These are phyloP conservation scores for Annulohypoxylon truncatum DNA, from an alignment of 2,329 filamentous ascomycete genomes.

Conservation along the genomic window DNA sequence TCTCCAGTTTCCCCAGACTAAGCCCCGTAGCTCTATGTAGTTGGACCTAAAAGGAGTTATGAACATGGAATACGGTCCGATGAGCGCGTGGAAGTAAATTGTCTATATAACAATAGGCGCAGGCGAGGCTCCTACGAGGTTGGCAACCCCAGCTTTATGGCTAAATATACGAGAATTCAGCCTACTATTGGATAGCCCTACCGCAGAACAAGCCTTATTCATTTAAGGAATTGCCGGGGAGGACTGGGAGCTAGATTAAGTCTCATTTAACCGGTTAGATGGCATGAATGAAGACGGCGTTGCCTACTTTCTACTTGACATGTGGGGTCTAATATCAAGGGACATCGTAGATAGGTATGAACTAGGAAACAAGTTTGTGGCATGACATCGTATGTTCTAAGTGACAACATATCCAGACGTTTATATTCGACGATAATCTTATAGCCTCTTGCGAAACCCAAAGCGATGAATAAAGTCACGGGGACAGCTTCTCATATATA, in stretches of 20 bases:
- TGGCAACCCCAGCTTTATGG: conserved; percentile 8
- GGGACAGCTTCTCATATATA: too few species aligned
- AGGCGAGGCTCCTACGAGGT: background rate
- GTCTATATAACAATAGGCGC: conserved; percentile 8
- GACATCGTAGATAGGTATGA: background rate
- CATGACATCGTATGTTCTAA: conserved; percentile 13
- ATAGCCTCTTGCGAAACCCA: background rate
- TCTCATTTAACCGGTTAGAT: conserved; percentile 31
- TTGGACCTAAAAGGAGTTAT: too few species aligned
- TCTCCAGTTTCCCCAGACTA: conserved; percentile 15
- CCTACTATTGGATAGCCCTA: conserved; percentile 24
- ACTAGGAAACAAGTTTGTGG: background rate
- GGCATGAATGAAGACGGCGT: background rate
- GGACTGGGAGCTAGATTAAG: background rate
- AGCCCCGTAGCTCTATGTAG: too few species aligned
- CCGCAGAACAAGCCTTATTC: background rate
- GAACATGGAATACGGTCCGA: conserved; percentile 25
- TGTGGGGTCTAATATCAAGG: conserved; percentile 1
- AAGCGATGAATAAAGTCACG: background rate
- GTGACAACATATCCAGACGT: background rate
- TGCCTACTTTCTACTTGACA: background rate
- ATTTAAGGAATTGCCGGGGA: background rate
- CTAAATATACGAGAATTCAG: conserved; percentile 21
- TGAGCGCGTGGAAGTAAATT: conserved; percentile 28
- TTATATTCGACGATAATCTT: background rate